Evolutionary conservation across 371 early-diverging fungal species (phyloP), one percentile per base, ranked within the genome.

Genomic region (Mortierella sp.): DNA sequence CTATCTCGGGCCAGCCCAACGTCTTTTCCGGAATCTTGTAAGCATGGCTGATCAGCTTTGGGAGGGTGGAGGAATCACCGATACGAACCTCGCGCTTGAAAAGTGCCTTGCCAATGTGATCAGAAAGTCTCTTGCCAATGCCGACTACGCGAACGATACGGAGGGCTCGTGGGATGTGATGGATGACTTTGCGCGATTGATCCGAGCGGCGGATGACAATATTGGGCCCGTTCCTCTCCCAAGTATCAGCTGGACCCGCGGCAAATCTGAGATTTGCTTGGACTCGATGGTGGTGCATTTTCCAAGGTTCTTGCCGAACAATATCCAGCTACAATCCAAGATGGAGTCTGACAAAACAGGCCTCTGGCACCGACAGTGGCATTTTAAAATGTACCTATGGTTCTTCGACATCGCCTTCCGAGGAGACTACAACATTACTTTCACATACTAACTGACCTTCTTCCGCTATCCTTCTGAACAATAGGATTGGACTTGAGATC

Each of bases 1-100:
- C 10, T 67, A 54, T 39, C 54, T 41, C 16, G 72, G 72, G 3
- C 72, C 72, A 2, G 38, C 67, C 21, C 57, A 67, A 12, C 48
- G 72, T n/a, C 41, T 72, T 14, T 38, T 72, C 19, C 53, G 62
- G 18, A 63, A 43, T 26, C 7, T 67, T 3, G 72, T 72, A 1
- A 54, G 58, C 30, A 53, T 49, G 51, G 24, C 59, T 0, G 47
- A 72, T 48, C 72, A 72, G 39, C 58, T 72, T 19, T 72, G 72
- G 72, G 67, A 67, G 18, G 63, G 72, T n/a, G 72, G 72, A 21
- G 39, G 58, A 1, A 28, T 53, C 6, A 67, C 67, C 13, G 55
- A 72, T 30, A 61, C 43, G 13, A 62, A 63, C 45, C 59, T 67
- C 2, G 72, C 67, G 30, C 54, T 63, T n/a, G 67, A 72, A 18